Conservation (phyloP, 306 rosid genomes). For the Cucurbita moschata region DNA sequence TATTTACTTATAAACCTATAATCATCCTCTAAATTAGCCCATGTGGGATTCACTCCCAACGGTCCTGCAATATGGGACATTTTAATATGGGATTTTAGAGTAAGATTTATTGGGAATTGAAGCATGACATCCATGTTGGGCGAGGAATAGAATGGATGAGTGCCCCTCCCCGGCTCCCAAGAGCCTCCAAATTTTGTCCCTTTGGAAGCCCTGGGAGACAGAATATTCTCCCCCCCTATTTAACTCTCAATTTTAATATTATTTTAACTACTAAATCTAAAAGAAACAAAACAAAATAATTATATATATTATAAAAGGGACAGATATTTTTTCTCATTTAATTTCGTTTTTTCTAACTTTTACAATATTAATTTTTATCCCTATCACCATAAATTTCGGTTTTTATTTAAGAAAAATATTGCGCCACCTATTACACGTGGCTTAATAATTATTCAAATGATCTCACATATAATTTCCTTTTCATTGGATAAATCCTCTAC, state of each 20-base stretch:
- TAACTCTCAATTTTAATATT: not conserved
- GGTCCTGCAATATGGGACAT: too few relatives aligned
- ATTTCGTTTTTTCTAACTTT: not conserved
- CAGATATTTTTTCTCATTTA: too few relatives aligned
- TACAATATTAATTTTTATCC: not conserved
- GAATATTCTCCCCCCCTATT: not conserved
- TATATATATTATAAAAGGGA: too few relatives aligned
- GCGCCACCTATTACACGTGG: not conserved
- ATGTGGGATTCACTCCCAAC: too few relatives aligned
- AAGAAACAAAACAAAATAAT: too few relatives aligned
- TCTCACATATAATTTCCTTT: not conserved
- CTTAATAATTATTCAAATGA: not conserved
- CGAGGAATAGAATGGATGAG: not conserved
- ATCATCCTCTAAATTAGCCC: too few relatives aligned
- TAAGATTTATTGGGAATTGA: not conserved
- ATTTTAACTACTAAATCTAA: too few relatives aligned
- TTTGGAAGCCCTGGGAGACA: not conserved
- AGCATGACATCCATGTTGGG: not conserved
- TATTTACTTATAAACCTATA: too few relatives aligned
- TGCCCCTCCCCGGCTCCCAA: not conserved
- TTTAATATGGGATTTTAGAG: too few relatives aligned
- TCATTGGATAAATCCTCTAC: not conserved
- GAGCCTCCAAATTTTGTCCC: not conserved
- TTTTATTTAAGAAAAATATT: not conserved
- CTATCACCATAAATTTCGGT: not conserved